A percentile compares a stretch with the other conserved stretches of the same genome.
These are phyloP conservation scores for Tagetes erecta DNA, from an alignment of 129 eudicot genomes.

Conservation along the genomic window DNA sequence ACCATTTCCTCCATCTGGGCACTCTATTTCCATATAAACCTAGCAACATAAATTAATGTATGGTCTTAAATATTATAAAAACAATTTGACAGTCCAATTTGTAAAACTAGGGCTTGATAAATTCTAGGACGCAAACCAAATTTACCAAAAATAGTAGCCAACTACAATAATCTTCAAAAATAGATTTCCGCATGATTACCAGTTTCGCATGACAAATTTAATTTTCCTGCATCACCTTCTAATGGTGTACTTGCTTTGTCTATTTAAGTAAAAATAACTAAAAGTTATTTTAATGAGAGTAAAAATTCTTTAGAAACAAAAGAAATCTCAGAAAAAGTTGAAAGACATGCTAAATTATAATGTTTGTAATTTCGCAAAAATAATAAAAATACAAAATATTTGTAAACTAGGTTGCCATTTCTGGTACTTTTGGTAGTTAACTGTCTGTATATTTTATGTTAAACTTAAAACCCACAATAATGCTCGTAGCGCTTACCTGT, in stretches of 20 bases:
- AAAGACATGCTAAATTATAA: neutral
- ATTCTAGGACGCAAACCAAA: neutral
- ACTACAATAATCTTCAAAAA: neutral
- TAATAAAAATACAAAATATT: neutral
- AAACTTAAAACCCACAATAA: neutral
- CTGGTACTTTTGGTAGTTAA: neutral
- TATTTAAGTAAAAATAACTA: too few relatives aligned
- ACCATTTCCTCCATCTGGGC: conserved; percentile 94
- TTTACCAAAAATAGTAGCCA: neutral
- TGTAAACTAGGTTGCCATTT: neutral
- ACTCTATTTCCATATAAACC: conserved; percentile 96
- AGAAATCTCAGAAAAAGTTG: neutral
- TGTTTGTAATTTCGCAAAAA: neutral
- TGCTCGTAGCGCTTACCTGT: conserved; percentile 49
- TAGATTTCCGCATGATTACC: neutral
- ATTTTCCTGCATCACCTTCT: neutral
- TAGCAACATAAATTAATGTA: conserved; percentile 10
- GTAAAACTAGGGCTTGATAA: too few relatives aligned
- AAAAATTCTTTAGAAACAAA: neutral
- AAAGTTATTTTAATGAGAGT: neutral
- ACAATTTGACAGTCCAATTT: too few relatives aligned
- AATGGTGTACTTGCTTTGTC: neutral
- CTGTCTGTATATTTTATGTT: neutral
- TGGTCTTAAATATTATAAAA: neutral
- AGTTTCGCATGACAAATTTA: neutral